Percentiles rank a stretch among this genome's conserved stretches.
phyloP scores from a whole-genome alignment of 2,329 filamentous ascomycete genomes.

The Trichoderma koningii region DNA sequence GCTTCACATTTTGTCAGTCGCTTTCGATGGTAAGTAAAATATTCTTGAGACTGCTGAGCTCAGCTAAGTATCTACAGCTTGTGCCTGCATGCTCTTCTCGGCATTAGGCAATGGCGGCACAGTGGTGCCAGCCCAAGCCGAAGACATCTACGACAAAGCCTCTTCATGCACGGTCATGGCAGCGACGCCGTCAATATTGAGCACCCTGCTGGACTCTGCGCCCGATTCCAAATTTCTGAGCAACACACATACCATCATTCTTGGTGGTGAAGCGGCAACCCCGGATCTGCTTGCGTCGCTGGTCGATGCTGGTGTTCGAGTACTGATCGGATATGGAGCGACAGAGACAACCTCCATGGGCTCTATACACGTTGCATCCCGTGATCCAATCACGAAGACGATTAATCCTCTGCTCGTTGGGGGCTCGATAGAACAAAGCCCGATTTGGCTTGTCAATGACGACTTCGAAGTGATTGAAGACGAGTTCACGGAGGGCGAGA shows the following conservation, averaged over 20 bases:
- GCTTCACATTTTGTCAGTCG: constrained; percentile 23
- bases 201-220: not conserved
- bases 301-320: constrained; percentile 20
- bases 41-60: not conserved
- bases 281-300: constrained; percentile 3
- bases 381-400: not conserved
- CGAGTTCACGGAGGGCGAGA: constrained; percentile 14
- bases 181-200: constrained; percentile 21
- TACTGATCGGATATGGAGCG: constrained; percentile 19
- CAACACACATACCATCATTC: constrained; percentile 13
- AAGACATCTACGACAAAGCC: constrained; percentile 22
- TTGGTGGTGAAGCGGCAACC: constrained; percentile 20
- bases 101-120: constrained; percentile 17
- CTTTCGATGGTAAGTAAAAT: constrained; percentile 14
- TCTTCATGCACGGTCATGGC: constrained; percentile 23
- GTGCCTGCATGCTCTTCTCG: constrained; percentile 26
- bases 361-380: constrained; percentile 9
- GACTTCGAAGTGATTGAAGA: not conserved
- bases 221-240: not conserved
- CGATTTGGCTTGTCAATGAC: not conserved
- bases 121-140: constrained; percentile 13
- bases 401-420: constrained; percentile 21
- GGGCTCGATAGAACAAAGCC: not conserved
- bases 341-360: constrained; percentile 25
- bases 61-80: not conserved